A percentile compares a stretch with the other conserved stretches of the same genome.
Evolutionary conservation across 2,329 filamentous ascomycete species (phyloP).

Genomic region (Teratosphaeria zuluensis): DNA sequence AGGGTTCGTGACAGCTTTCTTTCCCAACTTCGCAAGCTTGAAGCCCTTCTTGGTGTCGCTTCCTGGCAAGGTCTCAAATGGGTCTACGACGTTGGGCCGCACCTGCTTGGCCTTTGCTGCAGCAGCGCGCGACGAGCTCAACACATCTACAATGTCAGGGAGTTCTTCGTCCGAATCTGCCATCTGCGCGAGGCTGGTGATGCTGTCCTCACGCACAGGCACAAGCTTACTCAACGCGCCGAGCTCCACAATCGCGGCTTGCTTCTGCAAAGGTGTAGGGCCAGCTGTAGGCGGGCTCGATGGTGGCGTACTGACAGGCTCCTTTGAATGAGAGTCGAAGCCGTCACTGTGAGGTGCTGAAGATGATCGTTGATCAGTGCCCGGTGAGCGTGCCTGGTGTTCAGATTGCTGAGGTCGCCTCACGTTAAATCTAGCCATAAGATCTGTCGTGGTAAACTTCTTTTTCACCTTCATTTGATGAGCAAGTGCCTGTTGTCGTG

Average conservation of each 20-base stretch:
- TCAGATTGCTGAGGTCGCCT: background rate
- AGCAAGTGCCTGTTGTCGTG: constrained; percentile 78
- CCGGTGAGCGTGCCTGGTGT: constrained; percentile 1
- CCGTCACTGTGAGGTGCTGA: constrained; percentile 23
- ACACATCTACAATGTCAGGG: constrained; percentile 17
- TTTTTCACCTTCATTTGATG: constrained; percentile 83
- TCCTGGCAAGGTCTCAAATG: background rate
- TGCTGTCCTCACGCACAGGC: constrained; percentile 21
- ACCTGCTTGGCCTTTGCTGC: background rate
- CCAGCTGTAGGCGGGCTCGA: constrained; percentile 31
- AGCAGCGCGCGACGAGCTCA: constrained; percentile 9
- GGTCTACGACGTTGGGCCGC: background rate
- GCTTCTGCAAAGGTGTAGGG: constrained; percentile 26
- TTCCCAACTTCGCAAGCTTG: constrained; percentile 26
- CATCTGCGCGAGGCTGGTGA: constrained; percentile 15
- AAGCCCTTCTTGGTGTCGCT: constrained; percentile 9
- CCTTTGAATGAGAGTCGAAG: constrained; percentile 6
- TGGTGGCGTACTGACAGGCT: constrained; percentile 30
- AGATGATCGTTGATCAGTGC: constrained; percentile 11
- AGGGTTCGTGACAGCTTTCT: constrained; percentile 10
- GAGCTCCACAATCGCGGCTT: constrained; percentile 21
- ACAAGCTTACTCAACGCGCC: constrained; percentile 24
- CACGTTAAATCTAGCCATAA: constrained; percentile 74
- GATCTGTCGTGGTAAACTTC: constrained; percentile 72
- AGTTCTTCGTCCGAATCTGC: constrained; percentile 20